These are phyloP conservation scores for Neurospora tetrasperma DNA, from an alignment of 495 filamentous ascomycete genomes.

Conservation along the genomic window DNA sequence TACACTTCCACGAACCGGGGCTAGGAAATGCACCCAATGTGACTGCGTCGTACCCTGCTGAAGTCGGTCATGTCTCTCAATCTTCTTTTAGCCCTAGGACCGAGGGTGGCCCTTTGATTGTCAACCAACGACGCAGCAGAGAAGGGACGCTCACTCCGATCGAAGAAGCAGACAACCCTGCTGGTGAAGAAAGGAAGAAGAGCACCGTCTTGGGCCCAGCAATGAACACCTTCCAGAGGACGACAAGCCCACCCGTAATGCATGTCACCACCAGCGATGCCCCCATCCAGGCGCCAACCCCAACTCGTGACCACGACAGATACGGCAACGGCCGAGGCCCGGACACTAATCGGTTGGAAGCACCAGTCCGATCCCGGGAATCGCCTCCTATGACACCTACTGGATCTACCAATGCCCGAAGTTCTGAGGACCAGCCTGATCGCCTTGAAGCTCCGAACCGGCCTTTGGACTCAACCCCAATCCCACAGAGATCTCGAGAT, in stretches of 20 bases:
- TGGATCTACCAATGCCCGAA: not conserved
- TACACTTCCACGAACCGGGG: constrained; percentile 3
- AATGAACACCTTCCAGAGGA: not conserved
- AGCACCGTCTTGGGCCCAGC: not conserved
- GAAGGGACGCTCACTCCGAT: not conserved
- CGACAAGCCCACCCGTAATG: not conserved
- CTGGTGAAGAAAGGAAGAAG: not conserved
- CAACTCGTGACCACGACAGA: not conserved
- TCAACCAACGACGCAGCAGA: not conserved
- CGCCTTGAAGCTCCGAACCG: not conserved
- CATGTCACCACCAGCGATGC: not conserved
- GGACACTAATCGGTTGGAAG: not conserved
- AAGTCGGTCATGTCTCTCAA: not conserved
- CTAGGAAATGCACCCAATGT: not conserved
- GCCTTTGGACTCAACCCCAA: not conserved
- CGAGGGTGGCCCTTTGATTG: not conserved
- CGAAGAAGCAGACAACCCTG: not conserved
- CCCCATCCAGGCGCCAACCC: not conserved
- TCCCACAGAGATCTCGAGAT: not conserved
- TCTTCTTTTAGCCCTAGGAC: not conserved
- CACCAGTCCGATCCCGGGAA: not conserved
- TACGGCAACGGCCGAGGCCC: not conserved
- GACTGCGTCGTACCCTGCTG: constrained; percentile 9
- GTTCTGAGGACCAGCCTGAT: not conserved
- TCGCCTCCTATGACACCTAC: not conserved